A percentile compares a stretch with the other conserved stretches of the same genome.
Conservation (phyloP, 2,329 filamentous ascomycete genomes). For the Colletotrichum tanaceti region DNA sequence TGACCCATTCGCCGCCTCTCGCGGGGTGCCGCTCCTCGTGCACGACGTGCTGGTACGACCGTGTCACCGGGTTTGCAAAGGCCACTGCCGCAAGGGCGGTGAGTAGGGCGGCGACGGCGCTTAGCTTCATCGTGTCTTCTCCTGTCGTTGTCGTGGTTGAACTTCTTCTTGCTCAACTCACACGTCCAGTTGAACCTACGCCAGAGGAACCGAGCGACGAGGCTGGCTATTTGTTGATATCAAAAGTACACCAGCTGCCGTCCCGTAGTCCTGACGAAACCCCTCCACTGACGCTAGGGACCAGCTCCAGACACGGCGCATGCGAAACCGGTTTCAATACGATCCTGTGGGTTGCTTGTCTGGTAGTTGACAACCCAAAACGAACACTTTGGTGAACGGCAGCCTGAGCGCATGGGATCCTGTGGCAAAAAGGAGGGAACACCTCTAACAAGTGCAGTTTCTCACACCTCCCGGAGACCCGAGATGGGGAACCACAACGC, state of each 20-base stretch:
- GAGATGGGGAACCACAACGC: slow-evolving; percentile 7
- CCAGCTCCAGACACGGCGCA: slow-evolving; percentile 30
- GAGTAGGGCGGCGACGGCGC: slow-evolving; percentile 31
- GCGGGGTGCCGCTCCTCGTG: slow-evolving; percentile 41
- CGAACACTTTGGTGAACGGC: slow-evolving; percentile 34
- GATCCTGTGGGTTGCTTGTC: slow-evolving; percentile 31
- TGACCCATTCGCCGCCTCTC: slow-evolving; percentile 40
- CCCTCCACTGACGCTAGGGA: slow-evolving; percentile 28
- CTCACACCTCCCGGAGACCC: slow-evolving; percentile 2
- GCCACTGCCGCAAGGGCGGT: slow-evolving; percentile 33
- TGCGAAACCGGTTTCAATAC: slow-evolving; percentile 39
- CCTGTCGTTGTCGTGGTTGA: slow-evolving; percentile 25
- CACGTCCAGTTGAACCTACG: slow-evolving; percentile 18
- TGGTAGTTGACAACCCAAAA: slow-evolving; percentile 36
- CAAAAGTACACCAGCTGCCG: slow-evolving; percentile 24
- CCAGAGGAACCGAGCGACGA: slow-evolving; percentile 23
- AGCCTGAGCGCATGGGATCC: slow-evolving; percentile 36
- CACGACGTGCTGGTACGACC: slow-evolving; percentile 39
- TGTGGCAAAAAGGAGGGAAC: slow-evolving; percentile 24
- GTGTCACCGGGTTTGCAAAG: slow-evolving; percentile 31
- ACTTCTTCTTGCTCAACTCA: slow-evolving; percentile 19
- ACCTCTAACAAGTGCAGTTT: slow-evolving; percentile 36
- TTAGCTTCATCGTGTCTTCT: slow-evolving; percentile 39
- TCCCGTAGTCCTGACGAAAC: slow-evolving; percentile 29
- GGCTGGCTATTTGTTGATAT: slow-evolving; percentile 37